Percentiles rank a stretch among this genome's conserved stretches.
Conservation (phyloP, 352 stramenopile genomes). For the Phytophthora pinifolia region DNA sequence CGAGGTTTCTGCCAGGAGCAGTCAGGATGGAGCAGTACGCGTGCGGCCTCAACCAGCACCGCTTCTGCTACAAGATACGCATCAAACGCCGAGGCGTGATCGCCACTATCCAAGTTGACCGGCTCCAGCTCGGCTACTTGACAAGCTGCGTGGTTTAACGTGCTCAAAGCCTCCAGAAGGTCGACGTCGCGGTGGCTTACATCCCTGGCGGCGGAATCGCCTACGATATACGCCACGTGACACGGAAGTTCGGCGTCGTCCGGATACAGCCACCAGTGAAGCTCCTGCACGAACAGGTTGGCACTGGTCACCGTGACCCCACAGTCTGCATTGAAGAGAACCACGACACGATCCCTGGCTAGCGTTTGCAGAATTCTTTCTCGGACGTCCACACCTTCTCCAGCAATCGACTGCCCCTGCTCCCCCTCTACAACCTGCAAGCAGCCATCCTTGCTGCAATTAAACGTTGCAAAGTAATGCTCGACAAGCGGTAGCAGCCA, state of each 20-base stretch:
- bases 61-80: constrained; percentile 61
- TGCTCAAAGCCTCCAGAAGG: constrained; percentile 23
- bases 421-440: background rate
- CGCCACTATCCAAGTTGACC: constrained; percentile 11
- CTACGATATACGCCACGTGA: constrained; percentile 26
- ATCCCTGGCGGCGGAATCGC: background rate
- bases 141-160: constrained; percentile 16
- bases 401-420: background rate
- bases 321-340: constrained; percentile 37
- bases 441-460: constrained; percentile 12
- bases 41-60: constrained; percentile 48
- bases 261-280: constrained; percentile 33
- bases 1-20: constrained; percentile 40
- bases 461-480: constrained; percentile 31
- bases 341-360: constrained; percentile 17
- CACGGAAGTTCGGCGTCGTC: constrained; percentile 25
- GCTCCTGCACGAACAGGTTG: constrained; percentile 31
- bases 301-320: constrained; percentile 31
- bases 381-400: constrained; percentile 3
- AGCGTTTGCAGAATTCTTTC: constrained; percentile 14
- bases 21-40: constrained; percentile 45
- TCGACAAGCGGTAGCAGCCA: constrained; percentile 21
- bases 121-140: constrained; percentile 21
- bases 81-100: constrained; percentile 44
- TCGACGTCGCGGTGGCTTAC: constrained; percentile 22